A percentile compares a stretch with the other conserved stretches of the same genome.
These are phyloP conservation scores for Tephrocybe sp. DNA, from an alignment of 768 basidiomycete genomes.

Conservation along the genomic window DNA sequence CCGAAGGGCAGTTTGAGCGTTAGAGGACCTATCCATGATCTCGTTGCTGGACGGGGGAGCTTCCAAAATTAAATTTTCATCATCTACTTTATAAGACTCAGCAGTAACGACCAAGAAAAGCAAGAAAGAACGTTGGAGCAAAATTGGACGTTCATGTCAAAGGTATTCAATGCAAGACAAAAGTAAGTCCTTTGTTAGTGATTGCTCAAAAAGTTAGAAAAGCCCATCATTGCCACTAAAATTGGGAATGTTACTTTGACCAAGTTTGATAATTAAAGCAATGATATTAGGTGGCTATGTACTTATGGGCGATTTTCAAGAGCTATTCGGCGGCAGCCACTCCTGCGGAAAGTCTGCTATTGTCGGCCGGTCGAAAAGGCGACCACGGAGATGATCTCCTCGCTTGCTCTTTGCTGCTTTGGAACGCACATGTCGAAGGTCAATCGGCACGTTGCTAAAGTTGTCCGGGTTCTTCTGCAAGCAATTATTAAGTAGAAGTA, in stretches of 20 bases:
- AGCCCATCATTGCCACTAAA: background rate
- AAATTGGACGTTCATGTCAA: background rate
- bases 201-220: background rate
- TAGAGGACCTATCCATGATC: conserved; percentile 12
- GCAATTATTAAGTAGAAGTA: background rate
- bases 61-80: no score
- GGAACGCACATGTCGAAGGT: conserved; percentile 76
- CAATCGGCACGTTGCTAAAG: conserved; percentile 73
- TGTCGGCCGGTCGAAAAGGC: conserved; percentile 56
- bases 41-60: background rate
- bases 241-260: background rate
- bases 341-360: conserved; percentile 81
- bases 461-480: conserved; percentile 40
- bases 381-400: conserved; percentile 64
- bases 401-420: conserved; percentile 71
- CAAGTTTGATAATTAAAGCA: background rate
- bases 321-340: conserved; percentile 60
- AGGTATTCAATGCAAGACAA: background rate
- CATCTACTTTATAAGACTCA: background rate
- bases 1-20: conserved; percentile 17
- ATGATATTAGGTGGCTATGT: conserved; percentile 7
- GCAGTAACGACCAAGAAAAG: background rate
- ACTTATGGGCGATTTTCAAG: background rate
- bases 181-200: background rate
- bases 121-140: background rate